Conservation (phyloP, 768 basidiomycete genomes). For the Scleroderma citrinum region DNA sequence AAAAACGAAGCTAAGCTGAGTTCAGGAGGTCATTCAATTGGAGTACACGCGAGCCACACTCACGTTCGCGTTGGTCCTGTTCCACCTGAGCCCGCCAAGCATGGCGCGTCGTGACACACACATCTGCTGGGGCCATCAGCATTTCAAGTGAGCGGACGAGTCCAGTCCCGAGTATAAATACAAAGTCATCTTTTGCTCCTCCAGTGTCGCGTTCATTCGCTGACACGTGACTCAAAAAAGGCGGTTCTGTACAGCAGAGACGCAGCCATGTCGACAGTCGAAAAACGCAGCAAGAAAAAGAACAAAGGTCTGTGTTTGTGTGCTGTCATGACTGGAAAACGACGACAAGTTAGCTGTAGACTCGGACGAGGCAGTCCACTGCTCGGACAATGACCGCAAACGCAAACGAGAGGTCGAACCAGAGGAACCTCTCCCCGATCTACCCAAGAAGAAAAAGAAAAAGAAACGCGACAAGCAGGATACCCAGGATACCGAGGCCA, state of each 20-base stretch:
- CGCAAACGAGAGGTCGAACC: constrained; percentile 14
- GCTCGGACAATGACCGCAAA: constrained; percentile 16
- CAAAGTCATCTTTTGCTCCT: too few relatives aligned
- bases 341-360: constrained; percentile 15
- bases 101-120: constrained; percentile 25
- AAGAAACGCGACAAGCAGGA: constrained; percentile 13
- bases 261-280: constrained; percentile 5
- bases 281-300: constrained; percentile 19
- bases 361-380: constrained; percentile 30
- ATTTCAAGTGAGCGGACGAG: neutral
- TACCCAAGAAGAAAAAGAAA: constrained; percentile 23
- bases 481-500: constrained; percentile 1
- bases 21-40: constrained; percentile 6
- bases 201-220: neutral
- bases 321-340: constrained; percentile 5
- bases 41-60: neutral
- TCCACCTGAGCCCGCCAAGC: constrained; percentile 24
- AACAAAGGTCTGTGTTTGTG: constrained; percentile 17
- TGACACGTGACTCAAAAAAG: constrained; percentile 3
- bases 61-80: constrained; percentile 2
- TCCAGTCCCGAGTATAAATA: too few relatives aligned
- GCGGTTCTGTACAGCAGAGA: too few relatives aligned
- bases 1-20: constrained; percentile 13
- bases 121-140: constrained; percentile 13
- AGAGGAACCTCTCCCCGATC: constrained; percentile 1